phyloP scores from a whole-genome alignment of 805 yeast genomes.

The Candida namnaoensis region DNA sequence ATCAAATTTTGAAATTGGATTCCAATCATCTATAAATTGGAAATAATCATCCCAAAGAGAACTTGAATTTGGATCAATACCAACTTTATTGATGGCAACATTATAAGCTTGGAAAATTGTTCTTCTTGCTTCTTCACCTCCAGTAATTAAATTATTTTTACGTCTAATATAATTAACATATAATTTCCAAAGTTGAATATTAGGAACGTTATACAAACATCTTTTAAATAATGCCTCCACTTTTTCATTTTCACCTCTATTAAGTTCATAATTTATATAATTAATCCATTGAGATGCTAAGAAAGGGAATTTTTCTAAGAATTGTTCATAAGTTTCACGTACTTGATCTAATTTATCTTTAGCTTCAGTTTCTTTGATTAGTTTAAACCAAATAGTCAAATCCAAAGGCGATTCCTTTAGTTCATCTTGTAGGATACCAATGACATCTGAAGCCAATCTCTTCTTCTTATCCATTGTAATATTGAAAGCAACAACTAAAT shows the following conservation, averaged over 20 bases:
- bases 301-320: slow-evolving; percentile 57
- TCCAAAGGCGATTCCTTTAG: slow-evolving; percentile 44
- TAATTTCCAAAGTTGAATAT: slow-evolving; percentile 65
- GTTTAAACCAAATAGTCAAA: slow-evolving; percentile 45
- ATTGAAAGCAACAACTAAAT: too few species aligned
- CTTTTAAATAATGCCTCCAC: slow-evolving; percentile 62
- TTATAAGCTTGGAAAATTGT: slow-evolving; percentile 77
- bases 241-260: slow-evolving; percentile 52
- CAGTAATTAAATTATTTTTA: slow-evolving; percentile 58
- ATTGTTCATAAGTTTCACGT: slow-evolving; percentile 46
- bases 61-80: slow-evolving; percentile 66
- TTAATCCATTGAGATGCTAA: slow-evolving; percentile 68
- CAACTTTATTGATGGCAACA: slow-evolving; percentile 70
- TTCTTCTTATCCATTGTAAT: slow-evolving; percentile 6
- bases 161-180: slow-evolving; percentile 75
- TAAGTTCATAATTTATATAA: slow-evolving; percentile 58
- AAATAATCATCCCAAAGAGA: slow-evolving; percentile 77
- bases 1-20: slow-evolving; percentile 76
- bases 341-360: slow-evolving; percentile 56
- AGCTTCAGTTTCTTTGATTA: slow-evolving; percentile 37
- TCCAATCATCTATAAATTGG: slow-evolving; percentile 71
- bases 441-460: slow-evolving; percentile 32
- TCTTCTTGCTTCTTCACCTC: slow-evolving; percentile 73
- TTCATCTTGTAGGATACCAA: slow-evolving; percentile 51
- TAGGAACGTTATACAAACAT: slow-evolving; percentile 52